Evolutionary conservation across 768 basidiomycete species (phyloP).

Genomic region (Mycena pura): DNA sequence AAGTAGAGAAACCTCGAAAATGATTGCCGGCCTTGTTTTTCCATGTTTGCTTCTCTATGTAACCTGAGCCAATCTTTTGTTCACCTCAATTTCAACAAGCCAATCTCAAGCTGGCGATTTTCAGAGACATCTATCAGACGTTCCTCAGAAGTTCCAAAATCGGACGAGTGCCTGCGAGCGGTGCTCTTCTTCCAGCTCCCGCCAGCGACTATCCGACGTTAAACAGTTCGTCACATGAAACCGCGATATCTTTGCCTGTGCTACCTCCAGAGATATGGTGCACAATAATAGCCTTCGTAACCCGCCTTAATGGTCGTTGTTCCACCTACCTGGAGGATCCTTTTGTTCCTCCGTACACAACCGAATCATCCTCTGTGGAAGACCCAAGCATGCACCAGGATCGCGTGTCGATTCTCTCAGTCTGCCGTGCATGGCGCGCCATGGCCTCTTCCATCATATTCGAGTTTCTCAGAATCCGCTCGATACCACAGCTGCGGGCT

Average conservation of each 20-base stretch:
- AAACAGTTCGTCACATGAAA: too few species aligned
- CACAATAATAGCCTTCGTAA: conserved; percentile 42
- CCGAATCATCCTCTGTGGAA: conserved; percentile 27
- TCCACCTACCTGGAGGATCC: conserved; percentile 45
- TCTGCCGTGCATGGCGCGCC: conserved; percentile 45
- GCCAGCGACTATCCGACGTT: too few species aligned
- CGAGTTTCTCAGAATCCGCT: conserved; percentile 49
- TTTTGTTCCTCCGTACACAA: conserved; percentile 42
- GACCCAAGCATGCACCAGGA: conserved; percentile 40
- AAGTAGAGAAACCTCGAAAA: too few species aligned
- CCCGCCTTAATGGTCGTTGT: conserved; percentile 41
- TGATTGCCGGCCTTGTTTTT: not conserved
- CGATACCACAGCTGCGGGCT: conserved; percentile 40
- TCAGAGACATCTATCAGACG: not conserved
- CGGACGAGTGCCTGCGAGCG: too few species aligned
- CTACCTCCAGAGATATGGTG: conserved; percentile 50
- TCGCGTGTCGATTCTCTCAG: conserved; percentile 39
- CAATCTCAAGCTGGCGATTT: not conserved
- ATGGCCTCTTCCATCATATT: conserved; percentile 45
- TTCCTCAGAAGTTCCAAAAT: too few species aligned
- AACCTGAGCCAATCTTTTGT: too few species aligned
- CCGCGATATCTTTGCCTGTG: conserved; percentile 19
- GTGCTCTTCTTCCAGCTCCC: too few species aligned
- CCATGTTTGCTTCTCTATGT: too few species aligned
- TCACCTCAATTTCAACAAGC: too few species aligned